These are phyloP conservation scores for Petunia hybrid DNA, from an alignment of 305 asterid genomes.

Conservation along the genomic window DNA sequence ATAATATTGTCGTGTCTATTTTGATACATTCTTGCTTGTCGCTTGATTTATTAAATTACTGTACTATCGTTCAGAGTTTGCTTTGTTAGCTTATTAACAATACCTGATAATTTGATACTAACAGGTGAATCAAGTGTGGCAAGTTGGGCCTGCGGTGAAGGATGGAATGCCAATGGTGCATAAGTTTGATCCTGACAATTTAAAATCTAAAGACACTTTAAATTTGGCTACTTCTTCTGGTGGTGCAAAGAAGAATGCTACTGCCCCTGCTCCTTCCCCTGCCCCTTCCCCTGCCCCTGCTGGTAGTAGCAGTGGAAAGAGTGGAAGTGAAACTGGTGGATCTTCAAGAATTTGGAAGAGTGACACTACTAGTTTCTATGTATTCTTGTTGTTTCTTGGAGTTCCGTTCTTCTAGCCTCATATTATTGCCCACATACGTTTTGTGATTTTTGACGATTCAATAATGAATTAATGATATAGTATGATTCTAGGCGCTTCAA, in stretches of 20 bases:
- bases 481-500: too few relatives aligned
- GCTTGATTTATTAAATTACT: neutral
- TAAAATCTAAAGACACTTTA: constrained; percentile 45
- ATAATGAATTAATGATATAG: too few relatives aligned
- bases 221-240: constrained; percentile 30
- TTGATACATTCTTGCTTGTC: neutral
- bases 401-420: neutral
- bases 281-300: neutral
- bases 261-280: neutral
- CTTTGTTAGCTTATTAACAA: neutral
- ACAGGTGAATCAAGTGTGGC: constrained; percentile 67
- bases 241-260: neutral
- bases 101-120: neutral
- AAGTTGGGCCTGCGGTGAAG: constrained; percentile 58
- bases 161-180: constrained; percentile 58
- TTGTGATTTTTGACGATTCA: too few relatives aligned
- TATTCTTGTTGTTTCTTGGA: neutral
- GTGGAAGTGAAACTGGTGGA: constrained; percentile 36
- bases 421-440: too few relatives aligned
- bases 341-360: neutral
- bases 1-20: neutral
- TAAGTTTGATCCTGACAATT: constrained; percentile 47
- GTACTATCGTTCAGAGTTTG: neutral
- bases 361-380: neutral
- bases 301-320: constrained; percentile 29